phyloP scores from a whole-genome alignment of 495 filamentous ascomycete genomes.

The Penicillium verhagenii region DNA sequence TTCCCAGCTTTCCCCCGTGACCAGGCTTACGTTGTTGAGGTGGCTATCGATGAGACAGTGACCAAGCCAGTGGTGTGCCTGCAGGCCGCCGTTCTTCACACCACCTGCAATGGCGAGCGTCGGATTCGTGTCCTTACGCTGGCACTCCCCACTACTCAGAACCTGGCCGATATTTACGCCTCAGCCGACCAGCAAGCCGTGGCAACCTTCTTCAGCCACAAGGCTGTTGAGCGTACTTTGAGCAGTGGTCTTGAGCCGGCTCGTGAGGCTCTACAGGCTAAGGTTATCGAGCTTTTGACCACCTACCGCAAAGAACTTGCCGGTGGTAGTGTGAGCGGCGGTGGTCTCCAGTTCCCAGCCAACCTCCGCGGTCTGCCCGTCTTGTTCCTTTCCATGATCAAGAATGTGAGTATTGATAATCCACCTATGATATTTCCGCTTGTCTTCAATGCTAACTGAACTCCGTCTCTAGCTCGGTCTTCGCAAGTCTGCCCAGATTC shows the following conservation, averaged over 20 bases:
- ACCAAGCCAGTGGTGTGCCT: constrained; percentile 92
- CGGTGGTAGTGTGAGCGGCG: constrained; percentile 90
- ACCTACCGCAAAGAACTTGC: constrained; percentile 97
- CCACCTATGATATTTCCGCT: neutral
- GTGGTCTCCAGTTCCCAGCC: constrained; percentile 87
- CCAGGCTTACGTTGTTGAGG: constrained; percentile 97
- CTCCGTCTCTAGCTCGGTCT: constrained; percentile 66
- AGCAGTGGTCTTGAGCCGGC: constrained; percentile 86
- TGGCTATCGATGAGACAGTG: constrained; percentile 93
- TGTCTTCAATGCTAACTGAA: constrained; percentile 18
- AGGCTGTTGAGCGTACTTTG: constrained; percentile 88
- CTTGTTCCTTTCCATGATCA: constrained; percentile 90
- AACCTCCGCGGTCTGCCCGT: constrained; percentile 87
- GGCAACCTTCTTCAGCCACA: constrained; percentile 93
- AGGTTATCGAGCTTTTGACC: constrained; percentile 87
- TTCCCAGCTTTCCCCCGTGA: constrained; percentile 98
- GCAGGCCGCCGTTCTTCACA: constrained; percentile 96
- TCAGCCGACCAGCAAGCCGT: constrained; percentile 93
- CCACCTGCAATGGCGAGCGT: constrained; percentile 95
- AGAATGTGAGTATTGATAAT: constrained; percentile 62
- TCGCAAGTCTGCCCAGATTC: constrained; percentile 93
- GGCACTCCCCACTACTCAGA: constrained; percentile 87
- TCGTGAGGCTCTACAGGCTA: constrained; percentile 82
- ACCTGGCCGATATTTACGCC: constrained; percentile 86
- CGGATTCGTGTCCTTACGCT: constrained; percentile 93